Conservation (phyloP, 768 basidiomycete species). For the Amanita jacksonii region DNA sequence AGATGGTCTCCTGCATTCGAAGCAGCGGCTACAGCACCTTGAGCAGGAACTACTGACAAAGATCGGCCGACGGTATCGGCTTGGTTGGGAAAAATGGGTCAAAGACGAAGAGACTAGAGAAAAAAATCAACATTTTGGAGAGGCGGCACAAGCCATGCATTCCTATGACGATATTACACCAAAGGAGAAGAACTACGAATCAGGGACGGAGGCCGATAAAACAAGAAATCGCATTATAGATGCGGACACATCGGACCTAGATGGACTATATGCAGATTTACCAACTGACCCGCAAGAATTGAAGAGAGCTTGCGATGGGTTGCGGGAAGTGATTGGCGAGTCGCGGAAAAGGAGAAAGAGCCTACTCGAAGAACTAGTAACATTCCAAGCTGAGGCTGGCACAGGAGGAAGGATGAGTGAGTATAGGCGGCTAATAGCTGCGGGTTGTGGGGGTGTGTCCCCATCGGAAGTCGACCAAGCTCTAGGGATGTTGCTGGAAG, state of each 20-base stretch:
- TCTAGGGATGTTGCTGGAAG: slow-evolving; percentile 78
- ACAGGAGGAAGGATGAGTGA: slow-evolving; percentile 84
- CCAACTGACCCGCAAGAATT: slow-evolving; percentile 49
- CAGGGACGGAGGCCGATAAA: slow-evolving; percentile 32
- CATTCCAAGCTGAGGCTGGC: slow-evolving; percentile 82
- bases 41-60: slow-evolving; percentile 59
- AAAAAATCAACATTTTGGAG: slow-evolving; percentile 50
- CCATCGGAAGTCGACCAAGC: slow-evolving; percentile 85
- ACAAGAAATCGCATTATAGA: not conserved
- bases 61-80: slow-evolving; percentile 73
- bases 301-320: slow-evolving; percentile 42
- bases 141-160: slow-evolving; percentile 45
- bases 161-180: slow-evolving; percentile 34
- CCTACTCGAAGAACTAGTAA: slow-evolving; percentile 67
- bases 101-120: slow-evolving; percentile 79
- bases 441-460: slow-evolving; percentile 82
- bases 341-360: slow-evolving; percentile 60
- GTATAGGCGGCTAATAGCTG: slow-evolving; percentile 81
- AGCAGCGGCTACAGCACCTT: slow-evolving; percentile 46
- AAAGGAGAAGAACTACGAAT: slow-evolving; percentile 31
- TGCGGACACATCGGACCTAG: slow-evolving; percentile 59
- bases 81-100: slow-evolving; percentile 92
- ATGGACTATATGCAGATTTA: slow-evolving; percentile 44
- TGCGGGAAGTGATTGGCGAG: slow-evolving; percentile 57
- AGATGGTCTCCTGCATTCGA: slow-evolving; percentile 53